phyloP scores from a whole-genome alignment of 805 yeast genomes.

The Clavispora vitiphila region DNA sequence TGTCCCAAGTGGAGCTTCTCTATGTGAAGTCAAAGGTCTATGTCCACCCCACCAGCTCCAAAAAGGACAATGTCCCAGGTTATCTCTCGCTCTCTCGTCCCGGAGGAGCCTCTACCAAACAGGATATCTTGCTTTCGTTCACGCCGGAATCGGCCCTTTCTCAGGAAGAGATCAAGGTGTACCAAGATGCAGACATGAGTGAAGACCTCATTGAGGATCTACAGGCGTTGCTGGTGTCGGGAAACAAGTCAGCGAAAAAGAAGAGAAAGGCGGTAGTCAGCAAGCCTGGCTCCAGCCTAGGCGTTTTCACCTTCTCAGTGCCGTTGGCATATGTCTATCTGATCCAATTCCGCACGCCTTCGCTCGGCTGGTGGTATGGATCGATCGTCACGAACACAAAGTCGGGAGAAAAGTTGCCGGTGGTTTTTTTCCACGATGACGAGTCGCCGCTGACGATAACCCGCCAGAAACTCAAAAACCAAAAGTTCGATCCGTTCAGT shows the following conservation, averaged over 20 bases:
- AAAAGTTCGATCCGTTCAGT: constrained; percentile 71
- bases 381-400: constrained; percentile 71
- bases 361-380: constrained; percentile 89
- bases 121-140: constrained; percentile 62
- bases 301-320: constrained; percentile 67
- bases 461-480: constrained; percentile 54
- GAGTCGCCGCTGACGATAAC: constrained; percentile 70
- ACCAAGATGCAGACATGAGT: constrained; percentile 45
- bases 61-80: constrained; percentile 77
- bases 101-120: constrained; percentile 38
- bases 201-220: constrained; percentile 22
- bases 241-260: constrained; percentile 7
- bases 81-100: constrained; percentile 63
- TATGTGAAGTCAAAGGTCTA: constrained; percentile 67
- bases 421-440: constrained; percentile 88
- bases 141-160: constrained; percentile 53
- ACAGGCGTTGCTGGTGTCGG: constrained; percentile 14
- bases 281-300: constrained; percentile 48
- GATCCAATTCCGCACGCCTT: constrained; percentile 78
- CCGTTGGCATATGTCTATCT: constrained; percentile 62
- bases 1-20: constrained; percentile 38
- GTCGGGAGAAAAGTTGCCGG: constrained; percentile 67
- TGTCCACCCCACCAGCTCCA: constrained; percentile 73
- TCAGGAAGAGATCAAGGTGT: constrained; percentile 40
- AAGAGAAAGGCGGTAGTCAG: constrained; percentile 28